Conservation (phyloP, 2,329 filamentous ascomycete genomes). For the Achaetomium macrosporum region DNA sequence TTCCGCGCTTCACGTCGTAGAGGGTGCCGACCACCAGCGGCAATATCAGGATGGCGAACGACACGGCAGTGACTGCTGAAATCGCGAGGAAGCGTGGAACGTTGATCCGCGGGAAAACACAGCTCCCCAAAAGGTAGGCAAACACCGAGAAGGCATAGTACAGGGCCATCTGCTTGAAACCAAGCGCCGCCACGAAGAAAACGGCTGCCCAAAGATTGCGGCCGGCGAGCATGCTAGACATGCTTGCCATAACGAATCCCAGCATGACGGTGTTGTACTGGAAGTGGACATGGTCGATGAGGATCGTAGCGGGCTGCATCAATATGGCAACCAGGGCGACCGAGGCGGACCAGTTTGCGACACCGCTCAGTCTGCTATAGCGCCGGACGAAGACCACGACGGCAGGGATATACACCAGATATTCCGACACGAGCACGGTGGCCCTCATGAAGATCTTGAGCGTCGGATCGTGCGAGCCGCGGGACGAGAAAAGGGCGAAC, state of each 20-base stretch:
- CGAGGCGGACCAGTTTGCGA: conserved; percentile 75
- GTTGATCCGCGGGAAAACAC: conserved; percentile 68
- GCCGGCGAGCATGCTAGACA: conserved; percentile 83
- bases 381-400: conserved; percentile 78
- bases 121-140: conserved; percentile 81
- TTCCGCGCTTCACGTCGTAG: conserved; percentile 61
- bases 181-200: conserved; percentile 89
- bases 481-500: conserved; percentile 81
- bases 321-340: conserved; percentile 85
- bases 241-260: conserved; percentile 76
- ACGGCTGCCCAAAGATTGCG: conserved; percentile 82
- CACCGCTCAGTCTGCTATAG: conserved; percentile 67
- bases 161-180: conserved; percentile 98
- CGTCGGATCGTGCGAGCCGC: conserved; percentile 69
- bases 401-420: conserved; percentile 81
- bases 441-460: conserved; percentile 96
- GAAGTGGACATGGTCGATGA: conserved; percentile 93
- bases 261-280: conserved; percentile 99
- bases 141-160: conserved; percentile 95
- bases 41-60: conserved; percentile 69
- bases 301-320: conserved; percentile 83
- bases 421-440: conserved; percentile 86
- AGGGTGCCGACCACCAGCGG: conserved; percentile 69
- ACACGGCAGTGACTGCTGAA: conserved; percentile 61
- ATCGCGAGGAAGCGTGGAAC: conserved; percentile 66